phyloP scores from a whole-genome alignment of 2,329 filamentous ascomycete genomes.

The Reticulascus tulasneorum region DNA sequence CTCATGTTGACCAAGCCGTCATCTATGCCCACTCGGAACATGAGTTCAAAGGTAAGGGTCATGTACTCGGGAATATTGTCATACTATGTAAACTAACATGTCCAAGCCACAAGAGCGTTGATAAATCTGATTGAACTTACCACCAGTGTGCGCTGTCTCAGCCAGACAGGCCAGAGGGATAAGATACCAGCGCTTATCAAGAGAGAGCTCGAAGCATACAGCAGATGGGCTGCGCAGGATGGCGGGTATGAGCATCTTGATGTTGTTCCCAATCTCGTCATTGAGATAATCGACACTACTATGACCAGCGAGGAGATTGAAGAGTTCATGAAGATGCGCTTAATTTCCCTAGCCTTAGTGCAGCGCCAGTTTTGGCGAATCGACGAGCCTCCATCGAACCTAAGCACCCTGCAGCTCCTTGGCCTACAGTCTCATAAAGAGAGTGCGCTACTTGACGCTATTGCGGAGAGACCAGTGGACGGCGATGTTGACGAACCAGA shows the following conservation, averaged over 20 bases:
- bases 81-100: slow-evolving; percentile 10
- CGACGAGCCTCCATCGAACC: slow-evolving; percentile 14
- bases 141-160: slow-evolving; percentile 24
- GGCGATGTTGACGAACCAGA: slow-evolving; percentile 10
- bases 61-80: not conserved
- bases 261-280: slow-evolving; percentile 34
- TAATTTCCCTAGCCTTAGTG: slow-evolving; percentile 28
- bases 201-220: slow-evolving; percentile 28
- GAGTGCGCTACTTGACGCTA: too few relatives aligned
- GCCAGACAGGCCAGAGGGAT: slow-evolving; percentile 29
- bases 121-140: slow-evolving; percentile 37
- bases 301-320: slow-evolving; percentile 26
- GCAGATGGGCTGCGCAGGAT: slow-evolving; percentile 38
- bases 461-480: not conserved
- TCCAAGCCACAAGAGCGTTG: slow-evolving; percentile 34
- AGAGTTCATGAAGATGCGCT: slow-evolving; percentile 28
- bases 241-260: slow-evolving; percentile 29
- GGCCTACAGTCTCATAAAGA: too few relatives aligned
- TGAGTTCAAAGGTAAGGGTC: slow-evolving; percentile 30
- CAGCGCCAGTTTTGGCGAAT: slow-evolving; percentile 31
- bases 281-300: slow-evolving; percentile 29
- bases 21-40: slow-evolving; percentile 32
- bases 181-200: slow-evolving; percentile 29
- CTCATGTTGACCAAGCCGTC: slow-evolving; percentile 25
- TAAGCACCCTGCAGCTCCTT: too few relatives aligned